A percentile compares a stretch with the other conserved stretches of the same genome.
Conservation (phyloP, 1,284 basidiomycete genomes). For the Uromyces viciae-fabae region DNA sequence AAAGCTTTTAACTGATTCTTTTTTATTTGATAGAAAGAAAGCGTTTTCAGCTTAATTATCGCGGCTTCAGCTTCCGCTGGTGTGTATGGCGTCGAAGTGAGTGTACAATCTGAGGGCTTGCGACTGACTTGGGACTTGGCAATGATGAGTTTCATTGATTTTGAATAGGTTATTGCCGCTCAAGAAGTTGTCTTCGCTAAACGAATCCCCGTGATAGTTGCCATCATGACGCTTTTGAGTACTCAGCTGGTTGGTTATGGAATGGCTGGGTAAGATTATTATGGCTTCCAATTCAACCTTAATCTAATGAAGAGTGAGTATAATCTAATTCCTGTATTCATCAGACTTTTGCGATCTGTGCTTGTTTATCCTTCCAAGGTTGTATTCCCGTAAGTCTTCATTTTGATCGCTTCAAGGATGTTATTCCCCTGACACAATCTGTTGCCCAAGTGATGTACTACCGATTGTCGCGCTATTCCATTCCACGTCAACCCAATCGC, state of each 20-base stretch:
- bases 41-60: conserved; percentile 30
- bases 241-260: conserved; percentile 38
- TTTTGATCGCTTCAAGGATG: no score
- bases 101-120: not conserved
- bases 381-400: conserved; percentile 15
- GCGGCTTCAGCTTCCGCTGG: conserved; percentile 22
- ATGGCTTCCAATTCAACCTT: not conserved
- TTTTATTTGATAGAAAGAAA: conserved; percentile 28
- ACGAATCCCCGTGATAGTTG: not conserved
- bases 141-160: not conserved
- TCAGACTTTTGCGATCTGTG: conserved; percentile 18
- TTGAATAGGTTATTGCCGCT: conserved; percentile 24
- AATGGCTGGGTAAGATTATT: conserved; percentile 18
- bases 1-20: not conserved
- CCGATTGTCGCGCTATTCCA: conserved; percentile 37
- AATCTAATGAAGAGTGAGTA: not conserved
- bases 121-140: not conserved
- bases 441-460: conserved; percentile 1
- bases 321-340: not conserved
- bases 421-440: not conserved
- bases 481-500: conserved; percentile 4
- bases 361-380: conserved; percentile 23
- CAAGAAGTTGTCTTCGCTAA: conserved; percentile 35
- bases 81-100: conserved; percentile 25
- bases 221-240: conserved; percentile 21